Percentiles rank a stretch among this genome's conserved stretches.
phyloP scores from a whole-genome alignment of 371 early-diverging fungal genomes.

The Circinella umbellata region DNA sequence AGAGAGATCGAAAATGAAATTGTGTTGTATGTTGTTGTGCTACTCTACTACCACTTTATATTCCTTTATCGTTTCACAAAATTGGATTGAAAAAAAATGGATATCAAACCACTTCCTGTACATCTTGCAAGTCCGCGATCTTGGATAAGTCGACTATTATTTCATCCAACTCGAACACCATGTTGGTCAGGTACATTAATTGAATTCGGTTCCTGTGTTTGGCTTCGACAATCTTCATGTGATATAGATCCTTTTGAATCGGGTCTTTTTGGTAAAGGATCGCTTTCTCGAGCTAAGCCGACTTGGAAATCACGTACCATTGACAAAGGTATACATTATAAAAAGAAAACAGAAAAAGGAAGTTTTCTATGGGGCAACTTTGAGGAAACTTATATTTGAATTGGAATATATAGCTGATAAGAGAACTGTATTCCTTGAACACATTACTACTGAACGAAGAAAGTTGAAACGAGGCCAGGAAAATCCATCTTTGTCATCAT shows the following conservation, averaged over 20 bases:
- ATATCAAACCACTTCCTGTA: slow-evolving; percentile 3
- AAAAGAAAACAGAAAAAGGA: background rate
- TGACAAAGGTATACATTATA: background rate
- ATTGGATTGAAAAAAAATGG: background rate
- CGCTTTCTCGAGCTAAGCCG: slow-evolving; percentile 79
- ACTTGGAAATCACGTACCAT: slow-evolving; percentile 62
- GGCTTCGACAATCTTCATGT: background rate
- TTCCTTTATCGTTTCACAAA: slow-evolving; percentile 1
- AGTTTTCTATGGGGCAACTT: no score
- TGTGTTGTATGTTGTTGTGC: no score
- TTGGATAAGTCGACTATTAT: background rate
- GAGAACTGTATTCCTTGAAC: slow-evolving; percentile 31
- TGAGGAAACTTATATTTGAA: background rate
- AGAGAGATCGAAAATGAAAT: no score
- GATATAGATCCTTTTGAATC: background rate
- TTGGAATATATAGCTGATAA: background rate
- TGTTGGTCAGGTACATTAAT: slow-evolving; percentile 1
- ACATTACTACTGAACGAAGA: slow-evolving; percentile 53
- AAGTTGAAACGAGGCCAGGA: slow-evolving; percentile 38
- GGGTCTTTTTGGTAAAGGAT: slow-evolving; percentile 79
- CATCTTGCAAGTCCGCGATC: slow-evolving; percentile 4
- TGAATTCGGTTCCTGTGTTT: slow-evolving; percentile 7
- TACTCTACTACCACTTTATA: background rate
- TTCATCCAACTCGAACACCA: background rate
- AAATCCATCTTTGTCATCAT: background rate